Evolutionary conservation across 2,329 filamentous ascomycete species (phyloP), one percentile per base, ranked within the genome.

Genomic region (Claviceps humidiphila): DNA sequence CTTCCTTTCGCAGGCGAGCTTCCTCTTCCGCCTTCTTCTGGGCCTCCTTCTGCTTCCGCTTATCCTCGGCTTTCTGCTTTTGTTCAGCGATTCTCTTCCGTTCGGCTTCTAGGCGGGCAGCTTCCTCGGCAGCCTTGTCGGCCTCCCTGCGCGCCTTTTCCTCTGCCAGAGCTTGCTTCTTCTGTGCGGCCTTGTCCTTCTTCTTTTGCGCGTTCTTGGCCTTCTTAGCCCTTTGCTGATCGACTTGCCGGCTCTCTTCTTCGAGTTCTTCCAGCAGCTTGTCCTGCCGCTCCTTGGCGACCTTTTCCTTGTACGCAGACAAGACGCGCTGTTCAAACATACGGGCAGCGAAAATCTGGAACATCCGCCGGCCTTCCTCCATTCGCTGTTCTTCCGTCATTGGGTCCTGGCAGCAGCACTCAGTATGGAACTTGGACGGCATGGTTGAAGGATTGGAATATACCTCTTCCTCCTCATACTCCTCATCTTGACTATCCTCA

Each of bases 281-380:
- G 63, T 87, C 78, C 64, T 96, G 91, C 30, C 93, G 87, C 70
- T 98, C 91, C 60, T 85, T 83, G 17, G 93, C 89, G 3, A 98
- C 91, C 67, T 96, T 96, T 71, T 97, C 91, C 67, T 89, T 87
- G 70, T 98, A 98, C n/a, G 93, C 93, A 43, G 87, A 91, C 54
- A 98, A 76, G 22, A 98, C 93, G 57, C 93, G 80, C 68, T 98
- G 93, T 71, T 98, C 93, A 68, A 98, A 98, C 93, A 98, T 98
- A 57, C 93, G 84, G 53, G 93, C 93, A 55, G 93, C 93, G 68
- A 98, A 98, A 67, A 98, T 97, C 68, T 98, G 93, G 66, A 98
- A 98, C 93, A 98, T 98, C 60, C 91, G 80, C 53, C 93, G 82
- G 55, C 93, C 93, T 74, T 98, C 93, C 67, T 97, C 90, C 93